phyloP scores from a whole-genome alignment of 169 alveolate genomes.

The Plasmodium relictum region DNA sequence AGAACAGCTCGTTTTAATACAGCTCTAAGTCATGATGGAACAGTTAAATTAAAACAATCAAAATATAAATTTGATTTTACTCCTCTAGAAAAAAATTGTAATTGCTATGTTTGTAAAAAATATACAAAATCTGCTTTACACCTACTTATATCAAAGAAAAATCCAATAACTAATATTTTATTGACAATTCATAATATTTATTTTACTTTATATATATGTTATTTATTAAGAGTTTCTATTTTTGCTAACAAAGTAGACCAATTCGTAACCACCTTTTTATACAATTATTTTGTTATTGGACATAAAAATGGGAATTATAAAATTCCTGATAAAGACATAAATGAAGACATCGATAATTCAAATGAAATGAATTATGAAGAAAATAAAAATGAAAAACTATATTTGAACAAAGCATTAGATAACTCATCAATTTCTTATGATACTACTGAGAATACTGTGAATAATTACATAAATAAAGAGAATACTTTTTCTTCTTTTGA shows the following conservation, averaged over 20 bases:
- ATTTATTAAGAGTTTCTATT: constrained; percentile 32
- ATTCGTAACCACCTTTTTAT: constrained; percentile 27
- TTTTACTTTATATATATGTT: constrained; percentile 90
- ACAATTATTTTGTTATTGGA: constrained; percentile 83
- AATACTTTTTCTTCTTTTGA: not conserved
- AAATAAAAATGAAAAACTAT: not conserved
- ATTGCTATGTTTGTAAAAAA: constrained; percentile 94
- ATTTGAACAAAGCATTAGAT: not conserved
- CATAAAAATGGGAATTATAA: constrained; percentile 86
- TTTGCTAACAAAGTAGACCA: constrained; percentile 30
- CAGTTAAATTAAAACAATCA: constrained; percentile 79
- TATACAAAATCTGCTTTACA: constrained; percentile 94
- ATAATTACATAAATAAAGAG: not conserved
- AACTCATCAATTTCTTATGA: not conserved
- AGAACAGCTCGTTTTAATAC: constrained; percentile 99
- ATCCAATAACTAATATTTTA: constrained; percentile 90
- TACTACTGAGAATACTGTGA: not conserved
- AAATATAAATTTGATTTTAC: constrained; percentile 79
- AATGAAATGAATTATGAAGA: constrained; percentile 53
- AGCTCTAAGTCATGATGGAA: constrained; percentile 90
- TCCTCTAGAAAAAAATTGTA: constrained; percentile 94
- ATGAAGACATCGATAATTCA: constrained; percentile 3
- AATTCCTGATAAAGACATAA: constrained; percentile 78
- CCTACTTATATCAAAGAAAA: constrained; percentile 82
- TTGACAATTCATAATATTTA: constrained; percentile 94